Percentiles rank a stretch among this genome's conserved stretches.
Evolutionary conservation across 2,329 filamentous ascomycete species (phyloP).

Genomic region (Alternaria sp.): DNA sequence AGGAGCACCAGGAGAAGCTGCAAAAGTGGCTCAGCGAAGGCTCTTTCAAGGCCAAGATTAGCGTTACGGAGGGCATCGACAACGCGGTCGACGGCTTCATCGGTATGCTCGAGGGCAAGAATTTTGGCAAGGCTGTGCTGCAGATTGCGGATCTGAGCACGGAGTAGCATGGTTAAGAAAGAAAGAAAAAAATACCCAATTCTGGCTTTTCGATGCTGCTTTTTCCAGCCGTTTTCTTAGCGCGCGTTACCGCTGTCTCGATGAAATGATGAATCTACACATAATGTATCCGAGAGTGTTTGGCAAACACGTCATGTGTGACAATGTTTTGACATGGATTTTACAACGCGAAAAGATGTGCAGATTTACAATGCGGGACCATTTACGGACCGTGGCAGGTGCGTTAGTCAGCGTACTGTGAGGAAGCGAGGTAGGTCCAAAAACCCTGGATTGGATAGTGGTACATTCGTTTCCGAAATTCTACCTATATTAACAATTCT

Average conservation of each 20-base stretch:
- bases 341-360: no score
- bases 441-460: neutral
- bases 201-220: neutral
- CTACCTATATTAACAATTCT: neutral
- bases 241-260: neutral
- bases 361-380: no score
- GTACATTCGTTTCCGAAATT: neutral
- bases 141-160: slow-evolving; percentile 63
- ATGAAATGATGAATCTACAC: neutral
- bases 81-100: slow-evolving; percentile 76
- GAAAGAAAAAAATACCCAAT: neutral
- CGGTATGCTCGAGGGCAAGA: slow-evolving; percentile 77
- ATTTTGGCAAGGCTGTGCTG: slow-evolving; percentile 86
- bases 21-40: slow-evolving; percentile 80
- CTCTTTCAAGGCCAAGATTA: slow-evolving; percentile 73
- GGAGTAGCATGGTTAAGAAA: slow-evolving; percentile 24
- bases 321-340: no score
- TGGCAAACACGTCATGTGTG: no score
- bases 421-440: no score
- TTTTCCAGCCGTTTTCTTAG: no score
- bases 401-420: no score
- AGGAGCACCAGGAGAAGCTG: slow-evolving; percentile 79
- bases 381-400: no score
- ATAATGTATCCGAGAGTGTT: neutral
- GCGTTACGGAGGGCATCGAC: slow-evolving; percentile 78